Evolutionary conservation across 2,329 filamentous ascomycete genomes (phyloP).

Genomic region (Fusarium fracticaudum): DNA sequence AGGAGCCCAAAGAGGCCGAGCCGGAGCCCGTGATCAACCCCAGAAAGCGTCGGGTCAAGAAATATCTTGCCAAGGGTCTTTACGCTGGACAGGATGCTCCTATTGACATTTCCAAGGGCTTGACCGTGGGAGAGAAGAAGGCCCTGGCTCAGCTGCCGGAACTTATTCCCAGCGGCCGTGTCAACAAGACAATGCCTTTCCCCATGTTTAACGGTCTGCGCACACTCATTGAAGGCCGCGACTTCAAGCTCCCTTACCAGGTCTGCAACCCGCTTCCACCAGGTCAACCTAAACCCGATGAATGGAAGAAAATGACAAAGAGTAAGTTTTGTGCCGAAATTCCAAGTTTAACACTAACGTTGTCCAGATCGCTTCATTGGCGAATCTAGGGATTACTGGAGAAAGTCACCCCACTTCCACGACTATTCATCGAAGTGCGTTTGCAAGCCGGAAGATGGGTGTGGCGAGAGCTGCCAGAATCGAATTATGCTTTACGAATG

Average conservation of each 20-base stretch:
- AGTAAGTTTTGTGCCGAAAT: constrained; percentile 65
- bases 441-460: constrained; percentile 80
- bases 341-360: constrained; percentile 40
- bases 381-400: constrained; percentile 82
- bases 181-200: constrained; percentile 71
- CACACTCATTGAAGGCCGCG: constrained; percentile 74
- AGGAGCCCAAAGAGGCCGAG: constrained; percentile 43
- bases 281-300: constrained; percentile 89
- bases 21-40: constrained; percentile 51
- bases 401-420: constrained; percentile 78
- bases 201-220: constrained; percentile 83
- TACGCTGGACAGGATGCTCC: constrained; percentile 82
- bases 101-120: constrained; percentile 56
- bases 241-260: constrained; percentile 91
- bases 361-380: constrained; percentile 85
- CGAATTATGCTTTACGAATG: constrained; percentile 98
- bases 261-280: constrained; percentile 87
- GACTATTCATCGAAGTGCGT: constrained; percentile 81
- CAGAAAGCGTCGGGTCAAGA: constrained; percentile 68
- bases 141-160: constrained; percentile 59
- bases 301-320: constrained; percentile 91
- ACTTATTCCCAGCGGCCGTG: constrained; percentile 55
- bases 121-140: constrained; percentile 63
- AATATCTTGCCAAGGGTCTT: constrained; percentile 83
- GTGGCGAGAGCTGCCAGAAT: constrained; percentile 91